phyloP scores from a whole-genome alignment of 495 filamentous ascomycete genomes.

The Corynascus novoguineensis region DNA sequence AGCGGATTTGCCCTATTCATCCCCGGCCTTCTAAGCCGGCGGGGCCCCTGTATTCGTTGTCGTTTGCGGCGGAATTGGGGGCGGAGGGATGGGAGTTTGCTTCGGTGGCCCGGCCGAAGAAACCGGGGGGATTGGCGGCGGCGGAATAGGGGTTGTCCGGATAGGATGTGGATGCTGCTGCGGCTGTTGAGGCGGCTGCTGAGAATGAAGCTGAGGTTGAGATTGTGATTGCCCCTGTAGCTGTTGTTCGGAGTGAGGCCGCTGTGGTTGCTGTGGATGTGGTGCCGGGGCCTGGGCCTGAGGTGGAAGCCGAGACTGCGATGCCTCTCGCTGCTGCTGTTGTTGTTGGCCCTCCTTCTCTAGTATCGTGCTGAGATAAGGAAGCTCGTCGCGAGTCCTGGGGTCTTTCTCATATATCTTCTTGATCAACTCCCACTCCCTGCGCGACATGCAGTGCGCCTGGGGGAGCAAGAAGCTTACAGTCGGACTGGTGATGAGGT shows the following conservation, averaged over 20 bases:
- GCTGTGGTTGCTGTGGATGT: neutral
- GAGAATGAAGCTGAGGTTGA: conserved; percentile 5
- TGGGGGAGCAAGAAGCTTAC: conserved; percentile 63
- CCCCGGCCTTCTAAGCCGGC: conserved; percentile 1
- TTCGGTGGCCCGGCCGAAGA: conserved; percentile 15
- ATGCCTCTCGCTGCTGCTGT: conserved; percentile 10
- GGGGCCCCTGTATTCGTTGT: conserved; percentile 7
- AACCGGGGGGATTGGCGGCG: conserved; percentile 23
- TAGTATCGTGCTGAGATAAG: conserved; percentile 42
- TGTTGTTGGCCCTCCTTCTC: conserved; percentile 34
- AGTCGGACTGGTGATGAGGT: conserved; percentile 54
- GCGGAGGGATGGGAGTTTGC: conserved; percentile 33
- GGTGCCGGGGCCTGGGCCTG: conserved; percentile 6
- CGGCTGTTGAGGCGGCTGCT: neutral
- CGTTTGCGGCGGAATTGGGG: conserved; percentile 25
- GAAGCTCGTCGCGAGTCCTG: conserved; percentile 41
- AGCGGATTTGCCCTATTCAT: neutral
- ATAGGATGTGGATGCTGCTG: conserved; percentile 15
- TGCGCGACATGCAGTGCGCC: conserved; percentile 54
- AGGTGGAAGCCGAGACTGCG: conserved; percentile 8
- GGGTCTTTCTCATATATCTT: conserved; percentile 53
- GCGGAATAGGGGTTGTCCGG: conserved; percentile 27
- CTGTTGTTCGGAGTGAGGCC: neutral
- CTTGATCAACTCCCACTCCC: conserved; percentile 60
- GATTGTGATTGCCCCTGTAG: neutral